phyloP scores from a whole-genome alignment of 768 basidiomycete species.

The Termitomyces sp. region DNA sequence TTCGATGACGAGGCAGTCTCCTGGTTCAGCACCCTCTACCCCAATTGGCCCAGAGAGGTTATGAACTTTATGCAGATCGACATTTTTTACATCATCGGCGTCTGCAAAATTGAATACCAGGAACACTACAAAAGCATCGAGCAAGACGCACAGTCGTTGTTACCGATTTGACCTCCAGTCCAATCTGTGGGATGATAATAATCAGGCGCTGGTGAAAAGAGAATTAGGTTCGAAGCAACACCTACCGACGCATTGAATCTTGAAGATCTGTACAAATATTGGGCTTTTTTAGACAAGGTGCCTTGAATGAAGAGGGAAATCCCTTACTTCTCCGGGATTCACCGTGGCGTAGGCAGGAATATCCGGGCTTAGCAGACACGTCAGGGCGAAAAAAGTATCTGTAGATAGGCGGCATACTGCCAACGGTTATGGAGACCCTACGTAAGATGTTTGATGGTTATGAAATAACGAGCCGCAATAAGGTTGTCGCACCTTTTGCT shows the following conservation, averaged over 20 bases:
- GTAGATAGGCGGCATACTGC: conserved; percentile 45
- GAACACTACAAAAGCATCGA: not conserved
- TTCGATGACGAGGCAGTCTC: conserved; percentile 76
- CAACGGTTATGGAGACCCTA: conserved; percentile 69
- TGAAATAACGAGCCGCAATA: not conserved
- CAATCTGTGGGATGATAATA: conserved; percentile 40
- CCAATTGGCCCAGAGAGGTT: conserved; percentile 75
- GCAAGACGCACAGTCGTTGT: conserved; percentile 54
- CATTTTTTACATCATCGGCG: conserved; percentile 63
- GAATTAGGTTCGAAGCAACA: not conserved
- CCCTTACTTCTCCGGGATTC: conserved; percentile 51
- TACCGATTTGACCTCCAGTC: conserved; percentile 77
- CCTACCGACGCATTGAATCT: conserved; percentile 64
- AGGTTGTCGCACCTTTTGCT: conserved; percentile 44
- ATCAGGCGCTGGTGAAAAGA: not conserved
- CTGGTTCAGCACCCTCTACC: conserved; percentile 72
- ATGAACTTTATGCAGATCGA: conserved; percentile 63
- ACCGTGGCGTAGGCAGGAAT: conserved; percentile 60
- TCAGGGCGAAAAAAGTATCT: not conserved
- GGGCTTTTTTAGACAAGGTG: not conserved
- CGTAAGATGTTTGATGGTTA: not conserved
- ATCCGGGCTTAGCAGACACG: conserved; percentile 40
- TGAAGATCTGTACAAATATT: conserved; percentile 47
- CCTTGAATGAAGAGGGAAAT: not conserved
- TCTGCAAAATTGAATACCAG: conserved; percentile 23